phyloP scores from a whole-genome alignment of 495 filamentous ascomycete species.

The Trichocladium antarcticum region DNA sequence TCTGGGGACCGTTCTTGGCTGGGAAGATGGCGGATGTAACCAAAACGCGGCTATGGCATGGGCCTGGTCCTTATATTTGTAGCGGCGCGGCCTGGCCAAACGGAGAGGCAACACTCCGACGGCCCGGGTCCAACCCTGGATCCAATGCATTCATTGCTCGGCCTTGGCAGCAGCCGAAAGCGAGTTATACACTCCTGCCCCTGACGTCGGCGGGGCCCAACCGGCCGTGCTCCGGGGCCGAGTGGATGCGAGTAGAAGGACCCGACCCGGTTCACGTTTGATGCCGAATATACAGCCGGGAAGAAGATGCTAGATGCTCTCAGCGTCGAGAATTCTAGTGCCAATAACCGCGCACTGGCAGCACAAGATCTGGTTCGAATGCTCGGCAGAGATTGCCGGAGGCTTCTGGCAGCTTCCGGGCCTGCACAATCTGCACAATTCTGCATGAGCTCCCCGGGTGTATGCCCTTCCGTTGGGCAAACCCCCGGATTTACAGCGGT shows the following conservation, averaged over 20 bases:
- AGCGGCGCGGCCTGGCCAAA: too few species aligned
- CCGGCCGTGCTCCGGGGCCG: too few species aligned
- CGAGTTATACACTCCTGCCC: background rate
- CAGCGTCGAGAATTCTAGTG: too few species aligned
- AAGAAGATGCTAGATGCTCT: too few species aligned
- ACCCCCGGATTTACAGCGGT: conserved; percentile 2
- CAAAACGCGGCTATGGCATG: background rate
- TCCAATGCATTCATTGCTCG: background rate
- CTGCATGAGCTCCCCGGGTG: background rate
- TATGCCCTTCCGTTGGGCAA: background rate
- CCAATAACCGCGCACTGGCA: too few species aligned
- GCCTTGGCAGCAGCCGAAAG: conserved; percentile 2
- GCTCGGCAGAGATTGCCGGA: background rate
- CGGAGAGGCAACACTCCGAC: background rate
- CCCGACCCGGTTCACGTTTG: too few species aligned
- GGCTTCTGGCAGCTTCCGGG: background rate
- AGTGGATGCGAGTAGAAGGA: too few species aligned
- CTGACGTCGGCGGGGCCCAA: too few species aligned
- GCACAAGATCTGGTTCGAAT: background rate
- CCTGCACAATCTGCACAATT: background rate
- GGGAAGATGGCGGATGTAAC: background rate
- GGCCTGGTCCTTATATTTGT: background rate
- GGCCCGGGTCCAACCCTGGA: background rate
- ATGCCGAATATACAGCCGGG: too few species aligned
- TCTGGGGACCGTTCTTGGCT: conserved; percentile 8